Evolutionary conservation across 164 flowering plant genomes (phyloP), one percentile per base, ranked within the genome.

Genomic region (Malania oleifera): DNA sequence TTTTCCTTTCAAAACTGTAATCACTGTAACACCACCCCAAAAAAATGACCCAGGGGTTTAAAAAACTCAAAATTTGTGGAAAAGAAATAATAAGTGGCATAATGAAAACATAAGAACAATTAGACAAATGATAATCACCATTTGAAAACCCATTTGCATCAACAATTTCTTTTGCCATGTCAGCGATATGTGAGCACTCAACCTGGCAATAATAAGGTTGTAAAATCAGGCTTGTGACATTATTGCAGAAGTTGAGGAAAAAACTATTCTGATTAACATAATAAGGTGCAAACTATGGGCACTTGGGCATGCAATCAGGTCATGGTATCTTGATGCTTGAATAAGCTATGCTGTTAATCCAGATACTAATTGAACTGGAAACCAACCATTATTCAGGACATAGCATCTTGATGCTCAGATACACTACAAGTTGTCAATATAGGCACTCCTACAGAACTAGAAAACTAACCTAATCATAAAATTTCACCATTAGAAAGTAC

Each of bases 101-200:
- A 49, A 50, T 31, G 44, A 20, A 17, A 66, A 34, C 15, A 58
- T 47, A 7, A 29, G 29, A 26, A 27, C 13, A 46, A 43, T n/a
- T 43, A 22, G 22, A n/a, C 18, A 25, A 63, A 43, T 5, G 47
- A 43, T 28, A 43, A 57, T 57, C 67, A 93, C 99, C 97, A 73
- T 90, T 64, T 25, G 99, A 84, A 61, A 71, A 86, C 53, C 95
- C 90, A 70, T 93, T 93, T 31, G 78, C 65, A 66, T 82, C 80
- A 53, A 93, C 88, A 70, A 93, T 93, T 72, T 93, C 82, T 65
- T 83, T 82, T 15, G 99, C 99, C 91, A 73, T 93, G 67, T 88
- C 88, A 63, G 97, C 99, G 92, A 93, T 90, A 18, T 80, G 84
- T 39, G 99, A 90, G 78, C 99, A 93, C 66, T 93, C 99, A 47